Evolutionary conservation across 345 rosid species (phyloP), one percentile per base, ranked within the genome.

Genomic region (Rubroshorea leprosula): DNA sequence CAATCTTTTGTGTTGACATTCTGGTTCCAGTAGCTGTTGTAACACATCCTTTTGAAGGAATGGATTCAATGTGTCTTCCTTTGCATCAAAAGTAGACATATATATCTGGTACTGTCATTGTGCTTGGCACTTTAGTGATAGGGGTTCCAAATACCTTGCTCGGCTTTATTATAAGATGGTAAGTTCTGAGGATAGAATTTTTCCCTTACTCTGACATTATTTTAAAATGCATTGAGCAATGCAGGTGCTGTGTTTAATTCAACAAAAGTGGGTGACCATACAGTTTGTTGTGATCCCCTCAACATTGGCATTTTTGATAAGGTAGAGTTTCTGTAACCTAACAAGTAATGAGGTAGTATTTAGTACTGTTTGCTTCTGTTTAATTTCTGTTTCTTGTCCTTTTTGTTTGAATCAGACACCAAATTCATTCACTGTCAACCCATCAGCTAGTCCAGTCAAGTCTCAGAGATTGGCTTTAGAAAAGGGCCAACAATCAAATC

Each of bases 401-500:
- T 46, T 18, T 55, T 46, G 18, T 57, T 19, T 44, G 27, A 59
- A 57, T 54, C 65, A 73, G 72, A 54, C 53, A 8, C 54, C 67
- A 44, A 51, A 77, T 23, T 56, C 60, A 39, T 62, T 70, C 27
- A 62, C 27, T 51, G 56, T 45, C n/a, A 56, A 65, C 49, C 75
- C 64, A 3, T 69, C 67, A 16, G 26, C 73, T 23, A 7, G 44
- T 8, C 69, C 63, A 58, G 64, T 64, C 48, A 72, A 74, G 24
- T 56, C 64, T 24, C 72, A 35, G 49, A 72, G 72, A 49, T 67
- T 73, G 48, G 59, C 48, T 12, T 51, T 64, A 52, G 68, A 73
- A 61, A 84, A 67, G 68, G 63, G 70, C 74, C 77, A 70, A 52
- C 65, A 51, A 45, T 52, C 62, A 67, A 62, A 63, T 72, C 66